phyloP scores from a whole-genome alignment of 2,329 filamentous ascomycete species.

The Alternaria infectoria region DNA sequence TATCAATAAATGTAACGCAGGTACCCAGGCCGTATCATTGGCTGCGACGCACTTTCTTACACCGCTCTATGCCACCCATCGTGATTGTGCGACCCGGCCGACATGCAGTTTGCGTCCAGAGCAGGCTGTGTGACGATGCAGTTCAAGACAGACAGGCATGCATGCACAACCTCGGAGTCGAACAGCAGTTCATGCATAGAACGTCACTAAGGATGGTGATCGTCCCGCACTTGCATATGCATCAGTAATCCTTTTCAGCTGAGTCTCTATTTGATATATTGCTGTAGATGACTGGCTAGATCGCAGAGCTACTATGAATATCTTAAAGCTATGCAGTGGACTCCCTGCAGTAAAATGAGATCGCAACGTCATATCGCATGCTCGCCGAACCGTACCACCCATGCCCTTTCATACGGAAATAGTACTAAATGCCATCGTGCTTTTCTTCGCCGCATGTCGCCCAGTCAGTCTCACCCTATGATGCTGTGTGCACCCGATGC shows the following conservation, averaged over 20 bases:
- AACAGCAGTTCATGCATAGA: slow-evolving; percentile 20
- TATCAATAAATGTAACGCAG: neutral
- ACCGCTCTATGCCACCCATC: slow-evolving; percentile 2
- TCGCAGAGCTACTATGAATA: neutral
- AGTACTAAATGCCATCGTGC: slow-evolving; percentile 20
- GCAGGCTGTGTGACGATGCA: neutral
- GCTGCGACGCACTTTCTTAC: neutral
- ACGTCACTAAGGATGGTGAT: slow-evolving; percentile 18
- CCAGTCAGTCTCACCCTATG: neutral
- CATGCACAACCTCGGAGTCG: neutral
- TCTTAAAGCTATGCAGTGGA: slow-evolving; percentile 3
- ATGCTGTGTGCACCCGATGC: slow-evolving; percentile 6
- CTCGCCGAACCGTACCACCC: neutral
- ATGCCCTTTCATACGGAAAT: neutral
- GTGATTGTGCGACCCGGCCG: neutral
- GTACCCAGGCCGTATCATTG: neutral
- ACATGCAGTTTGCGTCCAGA: neutral
- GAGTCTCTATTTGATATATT: neutral
- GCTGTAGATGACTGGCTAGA: slow-evolving; percentile 4
- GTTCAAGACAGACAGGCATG: neutral
- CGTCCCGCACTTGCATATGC: slow-evolving; percentile 29
- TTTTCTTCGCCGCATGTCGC: slow-evolving; percentile 13
- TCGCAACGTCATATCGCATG: neutral
- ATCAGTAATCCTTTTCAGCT: slow-evolving; percentile 3
- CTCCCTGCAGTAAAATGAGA: neutral